These are phyloP conservation scores for Sugiyamaella mastotermitis DNA, from an alignment of 805 yeast genomes.

Conservation along the genomic window DNA sequence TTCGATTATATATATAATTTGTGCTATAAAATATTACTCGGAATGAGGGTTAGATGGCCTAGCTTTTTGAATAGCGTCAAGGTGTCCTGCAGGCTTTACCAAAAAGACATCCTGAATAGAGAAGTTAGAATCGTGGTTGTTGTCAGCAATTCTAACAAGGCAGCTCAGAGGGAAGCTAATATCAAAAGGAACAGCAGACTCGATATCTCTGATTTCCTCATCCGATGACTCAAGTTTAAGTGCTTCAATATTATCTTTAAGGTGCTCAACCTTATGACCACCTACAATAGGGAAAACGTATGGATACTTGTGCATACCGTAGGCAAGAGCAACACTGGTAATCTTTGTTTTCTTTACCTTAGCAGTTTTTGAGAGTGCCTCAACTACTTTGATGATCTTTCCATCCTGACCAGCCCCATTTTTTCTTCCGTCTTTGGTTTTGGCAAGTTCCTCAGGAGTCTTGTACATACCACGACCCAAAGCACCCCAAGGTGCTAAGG, in stretches of 20 bases:
- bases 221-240: constrained; percentile 15
- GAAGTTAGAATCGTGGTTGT: no score
- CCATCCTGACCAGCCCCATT: constrained; percentile 19
- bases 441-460: no score
- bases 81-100: no score
- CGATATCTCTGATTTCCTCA: constrained; percentile 15
- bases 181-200: constrained; percentile 16
- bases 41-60: no score
- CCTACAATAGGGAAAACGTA: constrained; percentile 23
- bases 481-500: constrained; percentile 23
- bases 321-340: constrained; percentile 21
- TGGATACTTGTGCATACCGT: constrained; percentile 18
- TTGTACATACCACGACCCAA: constrained; percentile 22
- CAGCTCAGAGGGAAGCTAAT: constrained; percentile 24
- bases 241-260: constrained; percentile 19
- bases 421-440: constrained; percentile 12
- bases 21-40: no score
- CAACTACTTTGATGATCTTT: neutral
- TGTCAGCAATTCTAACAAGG: no score
- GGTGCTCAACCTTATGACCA: constrained; percentile 20
- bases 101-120: no score
- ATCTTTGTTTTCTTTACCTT: neutral
- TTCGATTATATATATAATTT: no score
- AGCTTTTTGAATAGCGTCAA: no score
- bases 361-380: constrained; percentile 7